Evolutionary conservation across 495 filamentous ascomycete species (phyloP), one percentile per base, ranked within the genome.

Genomic region (Penicillium atrosanguineum): DNA sequence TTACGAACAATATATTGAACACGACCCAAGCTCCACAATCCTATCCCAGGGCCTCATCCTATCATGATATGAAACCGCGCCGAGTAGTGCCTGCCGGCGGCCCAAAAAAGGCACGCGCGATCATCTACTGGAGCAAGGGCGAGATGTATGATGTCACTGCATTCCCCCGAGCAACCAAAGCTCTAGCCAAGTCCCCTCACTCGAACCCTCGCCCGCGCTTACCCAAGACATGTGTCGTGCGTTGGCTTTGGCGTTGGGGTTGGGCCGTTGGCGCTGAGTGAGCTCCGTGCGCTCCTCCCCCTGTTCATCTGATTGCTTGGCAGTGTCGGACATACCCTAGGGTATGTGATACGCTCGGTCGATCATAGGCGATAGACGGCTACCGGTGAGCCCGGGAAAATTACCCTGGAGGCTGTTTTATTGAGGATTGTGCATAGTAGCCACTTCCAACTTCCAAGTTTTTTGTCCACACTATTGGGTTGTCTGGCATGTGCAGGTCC

Each of bases 1-100:
- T 23, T 23, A 23, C 2, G 48, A 9, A 31, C 53, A 57, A 51
- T 61, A 49, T 61, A 61, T 61, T 56, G 54, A 54, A 54, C 46
- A 51, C 54, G 42, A 31, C 28, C 50, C 50, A 46, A 39, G 50
- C 48, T 37, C 38, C 39, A 26, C 28, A 39, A 3, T 16, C 48
- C 15, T 12, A 15, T 47, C 21, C 16, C n/a, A 12, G n/a, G 20
- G 20, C 16, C 9, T 37, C 20, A 37, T 37, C 6, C 19, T 39
- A 26, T 26, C 37, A 21, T 45, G 7, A 48, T 38, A 56, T 60
- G 49, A 60, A 53, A 60, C 48, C 31, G 25, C 19, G 16, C 44
- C 31, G 21, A 37, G 48, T 55, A 55, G 57, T 39, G 57, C 29
- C 42, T 60, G 57, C 38, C 19, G 21, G 50, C 50, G 14, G 49